These are phyloP conservation scores for Hymenoscyphus scutula DNA, from an alignment of 2,329 filamentous ascomycete species.

Conservation along the genomic window DNA sequence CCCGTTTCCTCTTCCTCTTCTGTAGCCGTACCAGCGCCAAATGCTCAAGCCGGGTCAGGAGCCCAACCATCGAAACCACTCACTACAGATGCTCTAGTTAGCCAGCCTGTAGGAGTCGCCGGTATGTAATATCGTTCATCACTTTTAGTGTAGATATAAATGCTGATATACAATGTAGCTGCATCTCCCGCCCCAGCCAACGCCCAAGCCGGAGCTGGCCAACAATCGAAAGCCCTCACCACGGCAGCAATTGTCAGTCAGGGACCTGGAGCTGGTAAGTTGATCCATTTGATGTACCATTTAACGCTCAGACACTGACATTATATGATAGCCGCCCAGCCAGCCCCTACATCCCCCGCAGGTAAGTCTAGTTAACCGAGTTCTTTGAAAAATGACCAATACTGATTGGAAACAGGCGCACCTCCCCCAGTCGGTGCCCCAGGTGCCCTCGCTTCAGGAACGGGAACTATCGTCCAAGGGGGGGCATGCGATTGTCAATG, in stretches of 20 bases:
- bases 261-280: neutral
- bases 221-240: conserved; percentile 8
- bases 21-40: neutral
- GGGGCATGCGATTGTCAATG: conserved; percentile 28
- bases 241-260: conserved; percentile 12
- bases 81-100: neutral
- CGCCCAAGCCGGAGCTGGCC: neutral
- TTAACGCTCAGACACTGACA: too few relatives aligned
- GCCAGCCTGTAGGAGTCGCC: neutral
- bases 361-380: conserved; percentile 1
- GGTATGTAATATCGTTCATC: neutral
- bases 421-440: conserved; percentile 19
- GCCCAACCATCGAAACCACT: neutral
- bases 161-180: neutral
- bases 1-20: neutral
- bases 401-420: conserved; percentile 1
- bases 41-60: neutral
- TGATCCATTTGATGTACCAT: too few relatives aligned
- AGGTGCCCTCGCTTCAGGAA: conserved; percentile 22
- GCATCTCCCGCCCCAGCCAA: conserved; percentile 8
- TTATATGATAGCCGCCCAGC: neutral
- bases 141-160: too few relatives aligned
- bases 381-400: neutral
- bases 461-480: conserved; percentile 17
- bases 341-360: neutral